Evolutionary conservation across 2,329 filamentous ascomycete genomes (phyloP).

Genomic region (Microdochium nivale): DNA sequence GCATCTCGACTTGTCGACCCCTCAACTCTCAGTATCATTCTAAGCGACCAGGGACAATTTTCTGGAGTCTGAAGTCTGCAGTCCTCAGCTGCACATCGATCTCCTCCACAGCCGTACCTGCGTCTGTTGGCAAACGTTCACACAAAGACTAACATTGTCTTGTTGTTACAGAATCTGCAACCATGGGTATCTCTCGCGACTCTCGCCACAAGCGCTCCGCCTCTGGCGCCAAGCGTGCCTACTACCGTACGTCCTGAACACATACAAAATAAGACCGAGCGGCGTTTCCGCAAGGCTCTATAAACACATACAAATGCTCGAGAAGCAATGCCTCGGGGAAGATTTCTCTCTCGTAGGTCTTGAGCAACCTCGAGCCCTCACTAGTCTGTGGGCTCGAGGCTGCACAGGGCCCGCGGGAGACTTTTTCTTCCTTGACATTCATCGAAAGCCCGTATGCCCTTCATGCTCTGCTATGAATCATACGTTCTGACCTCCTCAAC

Average conservation of each 20-base stretch:
- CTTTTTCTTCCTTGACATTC: background rate
- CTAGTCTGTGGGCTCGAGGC: background rate
- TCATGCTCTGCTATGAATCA: slow-evolving; percentile 30
- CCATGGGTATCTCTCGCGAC: slow-evolving; percentile 99
- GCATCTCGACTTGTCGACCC: background rate
- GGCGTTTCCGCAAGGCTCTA: slow-evolving; percentile 12
- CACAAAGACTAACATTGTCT: background rate
- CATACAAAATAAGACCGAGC: background rate
- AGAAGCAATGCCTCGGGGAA: slow-evolving; percentile 1
- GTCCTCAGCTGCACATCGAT: background rate
- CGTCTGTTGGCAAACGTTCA: too few relatives aligned
- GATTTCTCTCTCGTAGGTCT: background rate
- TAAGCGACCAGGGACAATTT: background rate
- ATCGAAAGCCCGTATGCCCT: slow-evolving; percentile 60
- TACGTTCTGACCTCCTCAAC: slow-evolving; percentile 69
- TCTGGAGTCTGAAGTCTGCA: background rate
- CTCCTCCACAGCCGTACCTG: background rate
- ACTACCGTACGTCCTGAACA: slow-evolving; percentile 63
- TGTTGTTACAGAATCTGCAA: slow-evolving; percentile 53
- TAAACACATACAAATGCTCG: slow-evolving; percentile 40
- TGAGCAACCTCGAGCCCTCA: slow-evolving; percentile 2
- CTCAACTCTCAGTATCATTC: background rate
- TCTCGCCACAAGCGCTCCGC: slow-evolving; percentile 99
- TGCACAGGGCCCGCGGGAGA: background rate
- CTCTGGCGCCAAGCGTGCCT: slow-evolving; percentile 94